phyloP scores from a whole-genome alignment of 345 rosid genomes.

The Bretschneidera sinensis region DNA sequence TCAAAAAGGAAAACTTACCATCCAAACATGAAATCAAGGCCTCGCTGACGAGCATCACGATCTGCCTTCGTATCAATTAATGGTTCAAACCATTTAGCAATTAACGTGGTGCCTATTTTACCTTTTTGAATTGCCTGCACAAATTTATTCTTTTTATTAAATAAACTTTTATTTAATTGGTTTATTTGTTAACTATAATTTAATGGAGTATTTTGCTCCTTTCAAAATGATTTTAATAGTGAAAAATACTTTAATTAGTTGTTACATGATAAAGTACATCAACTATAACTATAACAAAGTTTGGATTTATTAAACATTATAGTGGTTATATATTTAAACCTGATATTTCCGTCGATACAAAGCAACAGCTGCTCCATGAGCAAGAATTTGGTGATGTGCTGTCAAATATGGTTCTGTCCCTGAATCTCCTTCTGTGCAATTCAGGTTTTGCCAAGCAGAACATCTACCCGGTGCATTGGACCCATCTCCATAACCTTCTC shows the following conservation, averaged over 20 bases:
- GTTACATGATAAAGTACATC: not conserved
- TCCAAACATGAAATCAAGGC: constrained; percentile 36
- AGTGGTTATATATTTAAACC: constrained; percentile 13
- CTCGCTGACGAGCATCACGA: constrained; percentile 25
- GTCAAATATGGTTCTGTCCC: constrained; percentile 47
- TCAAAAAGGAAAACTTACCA: constrained; percentile 21
- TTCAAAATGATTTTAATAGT: too few species aligned
- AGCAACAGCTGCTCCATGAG: constrained; percentile 38
- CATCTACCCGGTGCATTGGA: constrained; percentile 41
- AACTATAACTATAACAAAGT: not conserved
- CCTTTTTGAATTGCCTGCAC: constrained; percentile 39
- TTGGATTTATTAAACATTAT: too few species aligned
- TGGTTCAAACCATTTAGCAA: constrained; percentile 33
- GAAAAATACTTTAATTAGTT: too few species aligned
- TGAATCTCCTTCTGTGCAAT: constrained; percentile 45
- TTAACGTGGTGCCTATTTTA: constrained; percentile 33
- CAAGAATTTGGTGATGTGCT: constrained; percentile 41
- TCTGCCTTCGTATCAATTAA: constrained; percentile 15
- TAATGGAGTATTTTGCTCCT: not conserved
- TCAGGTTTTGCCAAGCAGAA: constrained; percentile 24
- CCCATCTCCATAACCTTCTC: constrained; percentile 26
- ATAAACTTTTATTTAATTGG: not conserved
- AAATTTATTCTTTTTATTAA: not conserved
- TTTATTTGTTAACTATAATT: not conserved
- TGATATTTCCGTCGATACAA: constrained; percentile 35